Percentiles rank a stretch among this genome's conserved stretches.
These are phyloP conservation scores for Copromyces sp. DNA, from an alignment of 495 filamentous ascomycete species.

Conservation along the genomic window DNA sequence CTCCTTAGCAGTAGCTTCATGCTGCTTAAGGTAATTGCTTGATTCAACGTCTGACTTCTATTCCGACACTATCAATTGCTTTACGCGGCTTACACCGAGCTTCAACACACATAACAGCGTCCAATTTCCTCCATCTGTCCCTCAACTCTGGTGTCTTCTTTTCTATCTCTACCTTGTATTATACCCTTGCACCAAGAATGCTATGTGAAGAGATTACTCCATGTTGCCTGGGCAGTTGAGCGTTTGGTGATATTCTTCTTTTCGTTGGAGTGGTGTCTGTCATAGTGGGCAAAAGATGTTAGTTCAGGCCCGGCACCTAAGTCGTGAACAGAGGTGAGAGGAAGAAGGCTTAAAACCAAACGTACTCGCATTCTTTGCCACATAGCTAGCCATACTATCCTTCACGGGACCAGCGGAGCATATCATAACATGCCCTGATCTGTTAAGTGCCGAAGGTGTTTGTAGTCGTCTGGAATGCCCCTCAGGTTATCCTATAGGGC, in stretches of 20 bases:
- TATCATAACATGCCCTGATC: background rate
- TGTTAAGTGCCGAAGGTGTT: background rate
- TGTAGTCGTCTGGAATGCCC: background rate
- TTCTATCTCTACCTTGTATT: no score
- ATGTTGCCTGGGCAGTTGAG: background rate
- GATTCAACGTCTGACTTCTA: no score
- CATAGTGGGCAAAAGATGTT: background rate
- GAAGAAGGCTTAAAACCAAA: background rate
- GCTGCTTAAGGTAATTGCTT: no score
- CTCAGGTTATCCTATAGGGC: slow-evolving; percentile 22
- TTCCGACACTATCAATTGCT: no score
- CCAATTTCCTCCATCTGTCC: no score
- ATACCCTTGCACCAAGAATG: background rate
- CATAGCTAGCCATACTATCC: background rate
- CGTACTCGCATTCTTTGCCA: background rate
- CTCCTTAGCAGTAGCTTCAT: no score
- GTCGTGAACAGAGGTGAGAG: background rate
- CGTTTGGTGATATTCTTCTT: background rate
- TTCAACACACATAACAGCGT: no score
- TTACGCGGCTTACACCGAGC: no score
- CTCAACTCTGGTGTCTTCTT: no score
- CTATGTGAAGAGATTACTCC: background rate
- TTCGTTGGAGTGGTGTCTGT: background rate
- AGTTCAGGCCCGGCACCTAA: background rate
- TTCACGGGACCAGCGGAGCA: background rate